Evolutionary conservation across 73 alveolate genomes (phyloP), one percentile per base, ranked within the genome.

Genomic region (Tetrahymena malaccensis): DNA sequence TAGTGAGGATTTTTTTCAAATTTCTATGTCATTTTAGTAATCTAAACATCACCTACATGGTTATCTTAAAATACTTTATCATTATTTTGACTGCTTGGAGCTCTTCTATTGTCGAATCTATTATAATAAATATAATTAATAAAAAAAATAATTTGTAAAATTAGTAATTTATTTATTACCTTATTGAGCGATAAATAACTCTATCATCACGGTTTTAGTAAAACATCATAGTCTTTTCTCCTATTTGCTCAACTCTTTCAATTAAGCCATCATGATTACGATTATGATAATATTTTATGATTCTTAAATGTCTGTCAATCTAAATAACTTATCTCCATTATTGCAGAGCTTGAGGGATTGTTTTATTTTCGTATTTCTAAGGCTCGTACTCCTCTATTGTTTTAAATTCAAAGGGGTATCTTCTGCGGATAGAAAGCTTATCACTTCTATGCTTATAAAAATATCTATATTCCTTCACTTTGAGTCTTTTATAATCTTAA

Each of bases 201-300:
- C 96, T 96, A 94, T 98, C 99, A 55, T 98, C 99, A 83, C 99
- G 95, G 56, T 98, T 98, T 96, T 97, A 95, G 95, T 96, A 98
- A 94, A 96, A 94, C 96, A 98, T 99, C 34, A 97, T 85, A 17
- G 99, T 98, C 96, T 98, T 98, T 55, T 96, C 94, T 25, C 99
- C 99, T 31, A 98, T 97, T 35, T 93, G 93, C 97, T 98, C 99
- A 50, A 98, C 99, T 96, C 99, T 96, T 93, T 97, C 96, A 50
- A 97, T 97, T n/a, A 98, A 95, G 25, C 99, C 99, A 93, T 98
- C 99, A 94, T 98, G 98, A 94, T 98, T 97, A 57, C 99, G 95
- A 43, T 97, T 98, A 58, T 98, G 99, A 93, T 98, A 98, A 96
- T 94, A 98, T 84, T 95, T 83, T 85, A 98, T 97, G 89, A 96